Evolutionary conservation across 2,329 filamentous ascomycete species (phyloP), one percentile per base, ranked within the genome.

Genomic region (Penicillium oxalicum): DNA sequence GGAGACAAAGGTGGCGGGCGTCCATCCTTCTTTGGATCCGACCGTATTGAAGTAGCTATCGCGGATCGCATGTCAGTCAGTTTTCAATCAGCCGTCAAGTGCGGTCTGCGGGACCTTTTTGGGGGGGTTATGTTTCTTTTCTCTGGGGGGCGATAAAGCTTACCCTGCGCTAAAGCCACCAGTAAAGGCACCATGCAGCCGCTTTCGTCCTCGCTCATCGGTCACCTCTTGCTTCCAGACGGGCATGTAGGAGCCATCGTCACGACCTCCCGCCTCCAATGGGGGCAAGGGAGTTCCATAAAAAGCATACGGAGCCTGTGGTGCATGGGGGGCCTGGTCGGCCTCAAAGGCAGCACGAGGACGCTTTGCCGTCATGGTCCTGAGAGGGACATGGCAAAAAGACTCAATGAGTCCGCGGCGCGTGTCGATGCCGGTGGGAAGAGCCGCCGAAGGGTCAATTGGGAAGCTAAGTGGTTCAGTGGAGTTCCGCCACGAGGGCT

Each of bases 141-240:
- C 33, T 7, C 1, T 25, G 13, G 7, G 9, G 28, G 11, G 5
- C 34, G 13, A 24, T 36, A 36, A 18, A 61, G 69, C 83, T 75
- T 80, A 91, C 85, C 93, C 93, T 74, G 93, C 93, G 74, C 90
- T 96, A 74, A 87, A 98, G 28, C 93, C 93, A 59, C 93, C 93
- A 1, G 90, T 96, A 65, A 98, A 98, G 54, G 93, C 93, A 55
- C 93, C 93, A 70, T 98, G 93, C 3, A 98, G 77, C 46, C 93
- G 82, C 70, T 94, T 91, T 59, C 91, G 79, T 12, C 93, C 93
- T 57, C 84, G 84, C 65, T 96, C 93, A 70, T 98, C 93, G 50
- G 86, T 87, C 66, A 95, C 91, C 66, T 96, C 91, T 75, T 98
- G 93, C 74, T 97, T 95, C 90, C 93, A 97, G n/a, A 95, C 72